These are phyloP conservation scores for Dendrocalamus latiflorus DNA, from an alignment of 202 grass and related monocot species.

Conservation along the genomic window DNA sequence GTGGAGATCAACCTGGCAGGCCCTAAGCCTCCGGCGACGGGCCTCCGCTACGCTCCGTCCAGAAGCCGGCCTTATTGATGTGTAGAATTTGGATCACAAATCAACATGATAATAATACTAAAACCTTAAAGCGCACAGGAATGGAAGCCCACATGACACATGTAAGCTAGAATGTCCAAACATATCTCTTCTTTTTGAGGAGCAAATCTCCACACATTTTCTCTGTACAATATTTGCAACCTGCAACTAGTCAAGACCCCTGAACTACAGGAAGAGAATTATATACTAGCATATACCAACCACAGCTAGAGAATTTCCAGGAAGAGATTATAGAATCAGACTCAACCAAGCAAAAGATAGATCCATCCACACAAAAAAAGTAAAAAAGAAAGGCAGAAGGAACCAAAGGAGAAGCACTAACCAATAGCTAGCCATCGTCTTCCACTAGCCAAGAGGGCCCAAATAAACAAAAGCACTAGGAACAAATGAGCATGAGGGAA, in stretches of 20 bases:
- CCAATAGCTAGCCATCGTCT: background rate
- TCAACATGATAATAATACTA: background rate
- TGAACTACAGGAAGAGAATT: background rate
- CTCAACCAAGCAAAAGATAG: background rate
- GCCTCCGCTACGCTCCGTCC: too few species aligned
- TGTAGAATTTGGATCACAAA: too few species aligned
- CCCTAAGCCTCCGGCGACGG: too few species aligned
- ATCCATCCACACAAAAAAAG: background rate
- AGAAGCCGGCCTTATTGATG: too few species aligned
- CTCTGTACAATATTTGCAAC: background rate
- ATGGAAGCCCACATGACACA: background rate
- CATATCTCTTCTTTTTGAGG: background rate
- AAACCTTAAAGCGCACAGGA: background rate
- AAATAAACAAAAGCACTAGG: background rate
- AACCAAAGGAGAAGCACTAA: slow-evolving; percentile 24
- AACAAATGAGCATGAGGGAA: background rate
- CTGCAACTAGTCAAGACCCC: background rate
- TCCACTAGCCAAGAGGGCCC: background rate
- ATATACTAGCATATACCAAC: background rate
- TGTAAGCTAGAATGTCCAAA: background rate
- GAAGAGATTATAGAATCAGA: background rate
- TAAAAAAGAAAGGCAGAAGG: background rate
- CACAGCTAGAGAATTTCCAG: background rate
- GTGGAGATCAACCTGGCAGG: too few species aligned
- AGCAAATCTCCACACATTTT: background rate